Conservation (phyloP, 768 basidiomycete genomes). For the Baorangia bicolor region DNA sequence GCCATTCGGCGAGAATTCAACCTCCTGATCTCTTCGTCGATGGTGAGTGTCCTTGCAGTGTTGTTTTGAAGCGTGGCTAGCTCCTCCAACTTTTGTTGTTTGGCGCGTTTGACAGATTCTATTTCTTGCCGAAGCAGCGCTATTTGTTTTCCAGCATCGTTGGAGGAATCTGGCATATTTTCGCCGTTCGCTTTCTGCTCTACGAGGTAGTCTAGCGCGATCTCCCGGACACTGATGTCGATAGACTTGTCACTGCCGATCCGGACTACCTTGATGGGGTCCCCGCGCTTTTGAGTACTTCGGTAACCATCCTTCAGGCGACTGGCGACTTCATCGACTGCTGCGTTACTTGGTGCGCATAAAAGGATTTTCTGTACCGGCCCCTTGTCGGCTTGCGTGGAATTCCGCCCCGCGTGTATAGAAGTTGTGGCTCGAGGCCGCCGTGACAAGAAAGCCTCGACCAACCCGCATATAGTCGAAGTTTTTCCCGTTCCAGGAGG, state of each 20-base stretch:
- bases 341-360: constrained; percentile 97
- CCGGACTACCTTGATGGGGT: constrained; percentile 83
- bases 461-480: constrained; percentile 94
- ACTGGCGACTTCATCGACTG: constrained; percentile 92
- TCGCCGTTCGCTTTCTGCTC: constrained; percentile 64
- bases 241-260: constrained; percentile 77
- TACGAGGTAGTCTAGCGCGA: constrained; percentile 84
- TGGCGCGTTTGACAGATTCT: constrained; percentile 59
- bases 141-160: constrained; percentile 60
- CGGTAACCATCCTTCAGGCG: constrained; percentile 81
- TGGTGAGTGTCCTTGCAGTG: constrained; percentile 44
- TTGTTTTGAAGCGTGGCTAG: constrained; percentile 57
- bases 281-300: constrained; percentile 49
- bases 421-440: constrained; percentile 49
- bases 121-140: constrained; percentile 62
- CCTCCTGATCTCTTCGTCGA: constrained; percentile 71
- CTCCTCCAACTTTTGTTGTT: constrained; percentile 62
- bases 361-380: constrained; percentile 75
- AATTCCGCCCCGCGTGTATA: constrained; percentile 47
- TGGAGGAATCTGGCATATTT: constrained; percentile 38
- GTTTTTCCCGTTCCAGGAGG: constrained; percentile 99
- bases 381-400: constrained; percentile 40
- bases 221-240: constrained; percentile 76
- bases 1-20: constrained; percentile 64
- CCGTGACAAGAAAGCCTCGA: constrained; percentile 72